Evolutionary conservation across 1,284 basidiomycete genomes (phyloP).

Genomic region (Leccinum subrobustum): DNA sequence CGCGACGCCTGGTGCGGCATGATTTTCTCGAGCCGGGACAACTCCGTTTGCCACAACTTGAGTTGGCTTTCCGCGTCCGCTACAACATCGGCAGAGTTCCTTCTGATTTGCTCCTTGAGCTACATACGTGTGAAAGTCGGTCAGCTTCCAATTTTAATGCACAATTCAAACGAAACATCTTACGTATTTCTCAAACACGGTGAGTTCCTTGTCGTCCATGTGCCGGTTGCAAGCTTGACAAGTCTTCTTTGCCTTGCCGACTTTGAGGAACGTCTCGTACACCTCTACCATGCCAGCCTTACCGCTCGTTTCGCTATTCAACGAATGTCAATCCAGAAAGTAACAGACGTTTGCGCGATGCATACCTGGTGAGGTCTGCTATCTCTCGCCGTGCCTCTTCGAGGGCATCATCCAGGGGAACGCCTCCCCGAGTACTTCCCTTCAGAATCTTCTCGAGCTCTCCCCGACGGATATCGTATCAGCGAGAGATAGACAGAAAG

Average conservation of each 20-base stretch:
- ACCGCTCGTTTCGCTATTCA: slow-evolving; percentile 22
- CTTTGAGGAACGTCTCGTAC: slow-evolving; percentile 62
- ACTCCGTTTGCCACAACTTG: slow-evolving; percentile 58
- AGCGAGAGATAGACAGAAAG: not conserved
- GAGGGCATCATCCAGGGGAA: slow-evolving; percentile 56
- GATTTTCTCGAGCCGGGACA: slow-evolving; percentile 58
- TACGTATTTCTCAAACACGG: slow-evolving; percentile 68
- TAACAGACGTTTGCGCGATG: not conserved
- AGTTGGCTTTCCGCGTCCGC: slow-evolving; percentile 45
- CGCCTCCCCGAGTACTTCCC: slow-evolving; percentile 42
- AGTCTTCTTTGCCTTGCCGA: slow-evolving; percentile 61
- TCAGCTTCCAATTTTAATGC: not conserved
- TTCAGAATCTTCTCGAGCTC: slow-evolving; percentile 57
- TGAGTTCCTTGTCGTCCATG: slow-evolving; percentile 62
- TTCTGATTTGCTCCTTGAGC: slow-evolving; percentile 57
- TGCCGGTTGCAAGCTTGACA: slow-evolving; percentile 80
- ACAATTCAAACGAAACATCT: slow-evolving; percentile 17
- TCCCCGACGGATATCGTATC: slow-evolving; percentile 27
- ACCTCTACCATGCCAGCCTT: slow-evolving; percentile 49
- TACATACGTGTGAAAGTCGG: slow-evolving; percentile 21
- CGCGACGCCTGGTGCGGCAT: slow-evolving; percentile 52
- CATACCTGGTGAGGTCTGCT: slow-evolving; percentile 55
- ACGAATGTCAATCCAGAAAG: not conserved
- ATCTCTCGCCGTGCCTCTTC: slow-evolving; percentile 55
- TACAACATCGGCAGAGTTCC: slow-evolving; percentile 41